phyloP scores from a whole-genome alignment of 805 yeast species.

The Nakazawaea ishiwadae region DNA sequence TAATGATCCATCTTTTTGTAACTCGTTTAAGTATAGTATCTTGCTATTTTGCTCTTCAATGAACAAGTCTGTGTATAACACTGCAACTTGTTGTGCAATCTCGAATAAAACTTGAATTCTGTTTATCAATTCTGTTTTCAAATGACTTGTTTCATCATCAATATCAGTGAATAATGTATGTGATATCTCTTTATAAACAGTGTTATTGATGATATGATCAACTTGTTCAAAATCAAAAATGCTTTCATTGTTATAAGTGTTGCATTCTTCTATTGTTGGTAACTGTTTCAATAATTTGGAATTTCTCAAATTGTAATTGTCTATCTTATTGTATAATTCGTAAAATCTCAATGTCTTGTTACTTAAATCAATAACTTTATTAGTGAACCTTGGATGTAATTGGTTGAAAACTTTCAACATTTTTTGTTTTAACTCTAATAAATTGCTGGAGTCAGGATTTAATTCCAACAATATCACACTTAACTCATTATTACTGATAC shows the following conservation, averaged over 20 bases:
- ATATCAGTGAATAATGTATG: constrained; percentile 21
- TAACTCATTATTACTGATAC: constrained; percentile 7
- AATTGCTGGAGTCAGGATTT: constrained; percentile 1
- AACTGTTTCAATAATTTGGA: constrained; percentile 17
- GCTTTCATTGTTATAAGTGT: constrained; percentile 6
- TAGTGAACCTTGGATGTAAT: constrained; percentile 20
- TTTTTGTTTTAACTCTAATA: constrained; percentile 7
- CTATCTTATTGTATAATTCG: constrained; percentile 17
- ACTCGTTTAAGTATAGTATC: constrained; percentile 6
- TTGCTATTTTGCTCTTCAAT: constrained; percentile 13
- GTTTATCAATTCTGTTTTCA: constrained; percentile 20
- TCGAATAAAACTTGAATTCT: constrained; percentile 19
- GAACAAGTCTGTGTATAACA: constrained; percentile 5
- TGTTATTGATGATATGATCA: constrained; percentile 22
- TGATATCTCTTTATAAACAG: constrained; percentile 23
- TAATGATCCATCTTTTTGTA: constrained; percentile 11
- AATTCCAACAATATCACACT: constrained; percentile 9
- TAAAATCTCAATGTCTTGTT: constrained; percentile 21
- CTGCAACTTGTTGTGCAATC: constrained; percentile 10
- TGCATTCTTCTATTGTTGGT: constrained; percentile 21
- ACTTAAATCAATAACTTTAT: constrained; percentile 20
- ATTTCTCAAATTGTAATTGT: constrained; percentile 12
- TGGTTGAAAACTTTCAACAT: constrained; percentile 10
- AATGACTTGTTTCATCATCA: constrained; percentile 23
- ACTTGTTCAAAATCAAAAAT: constrained; percentile 16